Conservation (phyloP, 768 basidiomycete species). For the Hygrophorus pudorinus region DNA sequence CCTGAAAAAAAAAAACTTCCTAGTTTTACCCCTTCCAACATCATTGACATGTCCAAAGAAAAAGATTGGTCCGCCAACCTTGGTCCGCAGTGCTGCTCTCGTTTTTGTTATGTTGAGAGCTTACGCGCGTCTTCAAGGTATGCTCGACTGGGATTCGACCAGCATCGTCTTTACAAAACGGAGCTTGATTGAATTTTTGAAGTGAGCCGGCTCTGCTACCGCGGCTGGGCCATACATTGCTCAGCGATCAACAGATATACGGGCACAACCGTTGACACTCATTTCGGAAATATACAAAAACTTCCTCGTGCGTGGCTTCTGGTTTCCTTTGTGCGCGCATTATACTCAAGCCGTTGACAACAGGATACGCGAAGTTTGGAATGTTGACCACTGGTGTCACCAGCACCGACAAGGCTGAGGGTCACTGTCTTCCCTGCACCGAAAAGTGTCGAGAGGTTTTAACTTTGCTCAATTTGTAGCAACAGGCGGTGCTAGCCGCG, state of each 20-base stretch:
- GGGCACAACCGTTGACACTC: constrained; percentile 68
- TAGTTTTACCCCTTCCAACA: constrained; percentile 50
- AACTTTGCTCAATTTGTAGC: constrained; percentile 6
- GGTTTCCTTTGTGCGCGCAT: background rate
- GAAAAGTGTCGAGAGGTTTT: background rate
- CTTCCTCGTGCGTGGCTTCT: constrained; percentile 48
- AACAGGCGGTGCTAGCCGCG: constrained; percentile 32
- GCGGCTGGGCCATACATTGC: background rate
- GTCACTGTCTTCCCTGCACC: background rate
- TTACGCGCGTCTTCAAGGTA: constrained; percentile 31
- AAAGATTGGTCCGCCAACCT: constrained; percentile 63
- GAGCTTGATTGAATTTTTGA: constrained; percentile 65
- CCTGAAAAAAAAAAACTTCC: background rate
- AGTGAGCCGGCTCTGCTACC: constrained; percentile 38
- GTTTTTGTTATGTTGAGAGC: background rate
- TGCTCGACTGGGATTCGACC: constrained; percentile 75
- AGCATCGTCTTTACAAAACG: constrained; percentile 76
- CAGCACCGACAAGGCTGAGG: background rate
- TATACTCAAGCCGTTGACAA: background rate
- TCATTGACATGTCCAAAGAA: constrained; percentile 55
- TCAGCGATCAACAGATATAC: constrained; percentile 40
- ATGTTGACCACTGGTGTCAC: constrained; percentile 24
- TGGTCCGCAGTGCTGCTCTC: constrained; percentile 32
- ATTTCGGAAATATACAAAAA: constrained; percentile 64
- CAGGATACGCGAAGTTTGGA: constrained; percentile 68